A percentile compares a stretch with the other conserved stretches of the same genome.
Evolutionary conservation across 2,329 filamentous ascomycete species (phyloP).

Genomic region (Macrophomina pseudophaseolina): DNA sequence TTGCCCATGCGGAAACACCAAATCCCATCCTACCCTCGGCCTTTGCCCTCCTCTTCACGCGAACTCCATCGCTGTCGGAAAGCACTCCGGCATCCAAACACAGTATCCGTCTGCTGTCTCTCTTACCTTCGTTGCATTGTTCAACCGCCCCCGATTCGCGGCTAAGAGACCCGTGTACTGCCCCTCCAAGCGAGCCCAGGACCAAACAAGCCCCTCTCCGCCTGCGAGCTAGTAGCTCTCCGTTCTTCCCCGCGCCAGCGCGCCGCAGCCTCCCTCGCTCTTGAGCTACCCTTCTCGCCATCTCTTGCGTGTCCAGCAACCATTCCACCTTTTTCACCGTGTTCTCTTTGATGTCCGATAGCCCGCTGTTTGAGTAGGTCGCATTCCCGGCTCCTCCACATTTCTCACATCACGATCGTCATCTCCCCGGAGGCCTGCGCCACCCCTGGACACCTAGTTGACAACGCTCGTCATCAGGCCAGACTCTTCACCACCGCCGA

Average conservation of each 20-base stretch:
- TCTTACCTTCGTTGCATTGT: too few species aligned
- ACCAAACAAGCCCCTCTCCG: conserved; percentile 9
- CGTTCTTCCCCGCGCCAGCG: conserved; percentile 1
- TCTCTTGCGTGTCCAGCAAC: neutral
- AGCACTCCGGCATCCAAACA: neutral
- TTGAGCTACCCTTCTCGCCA: conserved; percentile 1
- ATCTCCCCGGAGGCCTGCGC: neutral
- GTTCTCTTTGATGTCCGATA: neutral
- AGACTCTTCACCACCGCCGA: neutral
- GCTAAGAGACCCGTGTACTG: neutral
- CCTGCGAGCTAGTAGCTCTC: neutral
- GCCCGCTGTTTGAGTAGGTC: conserved; percentile 1
- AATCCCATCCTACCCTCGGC: conserved; percentile 4
- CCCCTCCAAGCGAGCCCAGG: conserved; percentile 9
- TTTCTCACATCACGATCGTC: conserved; percentile 18
- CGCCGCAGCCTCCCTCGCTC: conserved; percentile 2
- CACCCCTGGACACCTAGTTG: conserved; percentile 11
- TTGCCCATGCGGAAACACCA: conserved; percentile 16
- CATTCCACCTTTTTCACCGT: neutral
- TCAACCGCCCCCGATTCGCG: neutral
- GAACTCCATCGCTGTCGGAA: neutral
- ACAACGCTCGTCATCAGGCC: conserved; percentile 3
- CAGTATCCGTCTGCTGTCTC: neutral
- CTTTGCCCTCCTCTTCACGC: neutral
- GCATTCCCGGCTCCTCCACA: conserved; percentile 11